Evolutionary conservation across 1,139 yeast genomes (phyloP).

Genomic region (Candida pseudocylindracea): DNA sequence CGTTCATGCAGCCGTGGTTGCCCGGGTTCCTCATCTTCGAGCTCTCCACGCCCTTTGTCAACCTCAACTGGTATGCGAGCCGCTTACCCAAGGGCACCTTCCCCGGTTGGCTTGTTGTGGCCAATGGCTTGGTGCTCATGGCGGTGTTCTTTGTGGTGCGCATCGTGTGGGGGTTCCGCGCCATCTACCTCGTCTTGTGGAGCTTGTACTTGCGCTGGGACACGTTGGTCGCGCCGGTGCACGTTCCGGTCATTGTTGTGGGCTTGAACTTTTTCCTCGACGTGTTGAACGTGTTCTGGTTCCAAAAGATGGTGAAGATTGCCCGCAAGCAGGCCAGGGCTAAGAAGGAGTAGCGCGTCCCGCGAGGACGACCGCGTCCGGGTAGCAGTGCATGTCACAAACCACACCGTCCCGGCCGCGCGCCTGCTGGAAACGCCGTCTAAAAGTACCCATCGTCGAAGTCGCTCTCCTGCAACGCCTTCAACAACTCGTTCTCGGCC

Average conservation of each 20-base stretch:
- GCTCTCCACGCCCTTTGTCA: slow-evolving; percentile 80
- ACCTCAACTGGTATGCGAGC: slow-evolving; percentile 76
- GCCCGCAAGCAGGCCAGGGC: slow-evolving; percentile 25
- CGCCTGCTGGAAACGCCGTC: too few species aligned
- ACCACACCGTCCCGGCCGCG: too few species aligned
- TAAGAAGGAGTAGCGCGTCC: neutral
- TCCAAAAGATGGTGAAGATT: slow-evolving; percentile 59
- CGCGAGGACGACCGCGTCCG: too few species aligned
- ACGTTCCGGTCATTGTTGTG: slow-evolving; percentile 22
- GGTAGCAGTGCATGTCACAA: too few species aligned
- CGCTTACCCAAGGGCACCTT: slow-evolving; percentile 41
- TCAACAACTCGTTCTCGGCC: slow-evolving; percentile 21
- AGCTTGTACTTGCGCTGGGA: slow-evolving; percentile 22
- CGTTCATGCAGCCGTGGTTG: slow-evolving; percentile 48
- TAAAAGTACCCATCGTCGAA: slow-evolving; percentile 12
- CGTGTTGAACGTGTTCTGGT: slow-evolving; percentile 54
- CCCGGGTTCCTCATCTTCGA: slow-evolving; percentile 77
- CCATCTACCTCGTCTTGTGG: slow-evolving; percentile 26
- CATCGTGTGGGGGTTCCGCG: slow-evolving; percentile 77
- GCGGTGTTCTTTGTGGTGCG: slow-evolving; percentile 54
- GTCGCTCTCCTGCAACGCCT: slow-evolving; percentile 26
- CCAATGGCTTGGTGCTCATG: slow-evolving; percentile 55
- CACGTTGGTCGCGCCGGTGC: slow-evolving; percentile 4
- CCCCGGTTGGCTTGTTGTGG: slow-evolving; percentile 23
- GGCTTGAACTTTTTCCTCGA: slow-evolving; percentile 44